A percentile compares a stretch with the other conserved stretches of the same genome.
These are phyloP conservation scores for Candida awuae DNA, from an alignment of 805 yeast genomes.

Conservation along the genomic window DNA sequence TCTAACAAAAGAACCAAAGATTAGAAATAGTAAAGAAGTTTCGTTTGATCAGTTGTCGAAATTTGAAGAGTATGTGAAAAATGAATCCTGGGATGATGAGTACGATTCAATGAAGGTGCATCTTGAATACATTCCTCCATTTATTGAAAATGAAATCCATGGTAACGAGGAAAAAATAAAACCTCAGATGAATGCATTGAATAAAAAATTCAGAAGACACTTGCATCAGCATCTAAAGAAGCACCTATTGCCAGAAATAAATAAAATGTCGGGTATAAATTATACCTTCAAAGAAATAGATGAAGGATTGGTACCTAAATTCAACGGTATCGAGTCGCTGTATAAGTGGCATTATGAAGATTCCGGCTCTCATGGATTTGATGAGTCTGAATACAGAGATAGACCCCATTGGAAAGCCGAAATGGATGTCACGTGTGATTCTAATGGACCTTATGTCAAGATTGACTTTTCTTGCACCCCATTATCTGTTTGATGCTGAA, in stretches of 20 bases:
- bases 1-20: conserved; percentile 21
- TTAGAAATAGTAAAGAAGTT: conserved; percentile 21
- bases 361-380: conserved; percentile 45
- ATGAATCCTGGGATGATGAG: conserved; percentile 70
- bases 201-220: conserved; percentile 62
- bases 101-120: conserved; percentile 60
- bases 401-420: conserved; percentile 56
- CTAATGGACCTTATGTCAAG: conserved; percentile 56
- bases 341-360: conserved; percentile 60
- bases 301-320: conserved; percentile 39
- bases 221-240: conserved; percentile 67
- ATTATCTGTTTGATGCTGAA: neutral
- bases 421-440: conserved; percentile 56
- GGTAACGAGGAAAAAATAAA: conserved; percentile 63
- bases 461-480: conserved; percentile 41
- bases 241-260: conserved; percentile 59
- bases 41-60: conserved; percentile 52
- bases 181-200: conserved; percentile 61
- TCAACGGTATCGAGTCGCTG: conserved; percentile 32
- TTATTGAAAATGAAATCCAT: conserved; percentile 55
- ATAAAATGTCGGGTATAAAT: conserved; percentile 45
- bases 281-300: conserved; percentile 34
- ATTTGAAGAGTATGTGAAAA: conserved; percentile 56
- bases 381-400: conserved; percentile 34
- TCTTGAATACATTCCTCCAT: conserved; percentile 63